Conservation (phyloP, 1,284 basidiomycete species). For the Puccinia triticina region DNA sequence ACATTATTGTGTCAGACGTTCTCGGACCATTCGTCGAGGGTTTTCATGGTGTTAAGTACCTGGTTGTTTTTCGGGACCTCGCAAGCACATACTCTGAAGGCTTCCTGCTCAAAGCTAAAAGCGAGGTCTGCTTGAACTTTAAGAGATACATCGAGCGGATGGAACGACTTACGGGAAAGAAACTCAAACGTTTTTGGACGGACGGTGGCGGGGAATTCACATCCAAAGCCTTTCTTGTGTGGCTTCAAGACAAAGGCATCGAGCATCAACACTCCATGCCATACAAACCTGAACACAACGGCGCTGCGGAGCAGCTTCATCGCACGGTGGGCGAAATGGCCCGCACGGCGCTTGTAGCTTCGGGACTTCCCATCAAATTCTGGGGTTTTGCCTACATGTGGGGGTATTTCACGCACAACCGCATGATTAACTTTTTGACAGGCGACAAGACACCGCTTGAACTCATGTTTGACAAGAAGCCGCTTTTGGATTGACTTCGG, state of each 20-base stretch:
- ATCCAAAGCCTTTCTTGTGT: background rate
- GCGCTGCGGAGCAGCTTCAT: slow-evolving; percentile 27
- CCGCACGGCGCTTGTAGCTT: background rate
- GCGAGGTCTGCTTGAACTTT: slow-evolving; percentile 6
- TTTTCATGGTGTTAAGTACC: background rate
- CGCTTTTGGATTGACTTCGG: background rate
- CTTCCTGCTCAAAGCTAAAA: slow-evolving; percentile 19
- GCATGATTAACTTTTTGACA: slow-evolving; percentile 16
- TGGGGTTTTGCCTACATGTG: slow-evolving; percentile 33
- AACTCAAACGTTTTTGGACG: slow-evolving; percentile 22
- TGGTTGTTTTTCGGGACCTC: slow-evolving; percentile 10
- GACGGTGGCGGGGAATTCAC: slow-evolving; percentile 38
- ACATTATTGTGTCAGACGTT: background rate
- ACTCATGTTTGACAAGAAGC: slow-evolving; percentile 21
- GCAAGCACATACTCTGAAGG: slow-evolving; percentile 28
- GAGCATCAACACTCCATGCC: slow-evolving; percentile 26
- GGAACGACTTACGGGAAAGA: slow-evolving; percentile 3
- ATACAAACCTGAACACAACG: slow-evolving; percentile 36
- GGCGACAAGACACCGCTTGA: slow-evolving; percentile 20
- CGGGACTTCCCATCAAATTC: slow-evolving; percentile 12
- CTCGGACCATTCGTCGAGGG: slow-evolving; percentile 22
- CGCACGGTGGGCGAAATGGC: slow-evolving; percentile 32
- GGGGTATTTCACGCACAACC: background rate
- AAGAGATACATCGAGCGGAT: slow-evolving; percentile 7
- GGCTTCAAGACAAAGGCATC: slow-evolving; percentile 29